A percentile compares a stretch with the other conserved stretches of the same genome.
Conservation (phyloP, 148 eudicot genomes). For the Persicaria tinctoria region DNA sequence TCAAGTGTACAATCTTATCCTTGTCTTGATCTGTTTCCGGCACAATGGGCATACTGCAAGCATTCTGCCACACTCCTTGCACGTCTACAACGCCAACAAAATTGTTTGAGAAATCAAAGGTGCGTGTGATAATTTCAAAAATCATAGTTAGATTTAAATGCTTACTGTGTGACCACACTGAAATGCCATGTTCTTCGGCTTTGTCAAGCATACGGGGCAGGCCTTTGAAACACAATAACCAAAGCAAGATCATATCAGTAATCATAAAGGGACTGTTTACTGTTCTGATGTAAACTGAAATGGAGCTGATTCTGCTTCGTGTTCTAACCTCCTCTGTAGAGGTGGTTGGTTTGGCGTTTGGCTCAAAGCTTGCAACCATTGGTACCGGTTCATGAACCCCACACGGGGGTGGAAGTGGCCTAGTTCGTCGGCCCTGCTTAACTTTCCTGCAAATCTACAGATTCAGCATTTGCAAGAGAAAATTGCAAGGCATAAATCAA, state of each 20-base stretch:
- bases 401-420: slow-evolving; percentile 60
- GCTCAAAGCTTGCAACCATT: slow-evolving; percentile 19
- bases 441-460: background rate
- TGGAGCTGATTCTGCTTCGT: no score
- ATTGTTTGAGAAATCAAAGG: background rate
- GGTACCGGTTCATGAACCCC: slow-evolving; percentile 33
- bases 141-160: background rate
- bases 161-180: slow-evolving; percentile 85
- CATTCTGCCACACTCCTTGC: slow-evolving; percentile 59
- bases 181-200: slow-evolving; percentile 73
- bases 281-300: background rate
- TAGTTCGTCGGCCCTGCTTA: slow-evolving; percentile 11
- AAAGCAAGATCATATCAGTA: background rate
- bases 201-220: slow-evolving; percentile 72
- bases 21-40: slow-evolving; percentile 45
- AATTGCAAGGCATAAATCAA: background rate
- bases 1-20: slow-evolving; percentile 47
- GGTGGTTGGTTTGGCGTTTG: slow-evolving; percentile 13
- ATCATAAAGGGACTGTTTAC: background rate
- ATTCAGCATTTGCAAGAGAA: background rate
- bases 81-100: slow-evolving; percentile 31
- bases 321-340: slow-evolving; percentile 41
- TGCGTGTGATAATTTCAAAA: background rate
- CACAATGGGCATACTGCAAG: slow-evolving; percentile 56
- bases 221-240: slow-evolving; percentile 19